Base-by-base conservation (phyloP, 352 stramenopile genomes). In the Phytophthora fragariaefolia region DNA sequence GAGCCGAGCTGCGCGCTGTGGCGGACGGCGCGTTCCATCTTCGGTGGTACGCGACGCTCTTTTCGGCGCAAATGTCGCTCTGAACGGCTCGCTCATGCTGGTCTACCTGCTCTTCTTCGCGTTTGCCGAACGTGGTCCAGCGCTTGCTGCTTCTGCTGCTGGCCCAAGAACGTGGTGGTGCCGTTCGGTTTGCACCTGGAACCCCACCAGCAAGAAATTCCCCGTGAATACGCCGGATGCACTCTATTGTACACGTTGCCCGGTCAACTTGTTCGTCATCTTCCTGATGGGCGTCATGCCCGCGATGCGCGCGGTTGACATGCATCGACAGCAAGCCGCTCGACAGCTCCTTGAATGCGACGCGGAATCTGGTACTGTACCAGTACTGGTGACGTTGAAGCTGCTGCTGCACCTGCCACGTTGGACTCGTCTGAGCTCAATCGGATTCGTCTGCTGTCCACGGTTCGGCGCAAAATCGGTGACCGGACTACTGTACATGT, bases 61-160 rank as follows among this genome's bases (percentile, higher is more conserved):
- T 68, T 23, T 58, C 51, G 47, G 45, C 47, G 20, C 53, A 70
- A 36, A 63, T 30, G n/a, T 43, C 47, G 30, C 59, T 74, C 42
- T n/a, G n/a, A n/a, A n/a, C n/a, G n/a, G n/a, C n/a, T 43, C 47
- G 30, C 59, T 74, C 42, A 48, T 55, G 36, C 55, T 67, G 8
- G 60, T 67, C 28, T 73, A 73, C 26, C 46, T 36, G 20, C 20
- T 71, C 30, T 71, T 73, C 36, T 40, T 56, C 27, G 40, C 60
- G 10, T n/a, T 32, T 48, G 1, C 38, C 66, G 17, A n/a, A 26
- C 9, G 8, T 42, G 18, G 55, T 62, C 4, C 59, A 69, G 27
- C 28, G 53, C 6, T 20, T 57, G 8, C 26, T 61, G 20, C 36
- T 70, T 8, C 6, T 70, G 20, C 26, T 58, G 4, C 60, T 63